Base-by-base conservation (phyloP, 805 yeast genomes). In the Wickerhamiella occidentalis region DNA sequence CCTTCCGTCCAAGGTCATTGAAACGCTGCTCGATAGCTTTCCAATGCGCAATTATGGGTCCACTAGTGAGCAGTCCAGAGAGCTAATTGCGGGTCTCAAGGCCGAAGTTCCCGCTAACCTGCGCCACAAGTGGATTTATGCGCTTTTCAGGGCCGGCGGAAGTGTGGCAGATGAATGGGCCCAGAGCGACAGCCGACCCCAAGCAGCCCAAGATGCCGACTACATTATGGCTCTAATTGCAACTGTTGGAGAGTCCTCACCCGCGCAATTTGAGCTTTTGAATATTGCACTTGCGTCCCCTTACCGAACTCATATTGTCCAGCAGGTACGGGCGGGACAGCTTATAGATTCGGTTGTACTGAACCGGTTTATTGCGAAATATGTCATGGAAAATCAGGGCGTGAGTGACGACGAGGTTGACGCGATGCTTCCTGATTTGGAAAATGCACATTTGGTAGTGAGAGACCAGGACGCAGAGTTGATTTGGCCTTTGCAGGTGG, bases 171-270 rank as follows among this genome's bases (percentile, higher is more conserved):
- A 37, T 29, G 63, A 60, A 43, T 57, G 61, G 61, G 37, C 47
- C 6, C 43, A 49, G 28, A 35, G 52, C 19, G 17, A 43, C 12
- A 21, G 22, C 22, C 18, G 18, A 9, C 22, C 15, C 8, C 15
- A 17, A 7, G 33, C 25, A 19, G 22, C 29, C 2, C 18, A 15
- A 7, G 33, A 23, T 18, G 38, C 30, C 2, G 45, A 42, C n/a
- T 35, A 44, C 21, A 36, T 59, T 5, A 38, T 61, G 43, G 59
- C 58, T 7, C 55, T 62, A 29, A 48, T 61, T 15, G 54, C 59
- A 1, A 23, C 47, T 11, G 33, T 45, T 2, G 40, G 40, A 6
- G 40, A 23, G 12, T 33, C 40, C 11, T 45, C 47, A n/a, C 47
- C 41, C 15, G 60, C 61, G 2, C 54, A 60, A 8, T 43, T 51